A percentile compares a stretch with the other conserved stretches of the same genome.
phyloP scores from a whole-genome alignment of 2,329 filamentous ascomycete species.

The Tolypocladium endophyticum region DNA sequence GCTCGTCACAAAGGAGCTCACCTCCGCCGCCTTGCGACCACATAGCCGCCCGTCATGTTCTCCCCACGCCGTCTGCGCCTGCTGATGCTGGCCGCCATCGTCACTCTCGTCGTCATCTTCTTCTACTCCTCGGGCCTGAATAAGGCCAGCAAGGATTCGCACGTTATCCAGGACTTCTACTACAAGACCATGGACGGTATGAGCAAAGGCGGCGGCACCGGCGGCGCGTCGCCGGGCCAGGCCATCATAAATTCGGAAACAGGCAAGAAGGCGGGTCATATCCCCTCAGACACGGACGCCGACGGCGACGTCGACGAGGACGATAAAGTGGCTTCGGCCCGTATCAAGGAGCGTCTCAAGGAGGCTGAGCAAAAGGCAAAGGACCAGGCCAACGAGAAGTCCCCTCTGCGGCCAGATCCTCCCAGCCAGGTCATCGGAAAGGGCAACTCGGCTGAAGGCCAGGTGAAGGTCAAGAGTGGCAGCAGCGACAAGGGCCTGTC shows the following conservation, averaged over 20 bases:
- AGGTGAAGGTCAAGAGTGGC: constrained; percentile 23
- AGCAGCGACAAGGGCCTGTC: constrained; percentile 10
- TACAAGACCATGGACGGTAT: constrained; percentile 48
- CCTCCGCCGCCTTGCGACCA: neutral
- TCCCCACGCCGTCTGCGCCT: constrained; percentile 60
- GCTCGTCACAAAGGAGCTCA: neutral
- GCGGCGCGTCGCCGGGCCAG: constrained; percentile 16
- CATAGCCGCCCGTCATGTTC: constrained; percentile 40
- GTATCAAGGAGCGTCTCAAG: constrained; percentile 52
- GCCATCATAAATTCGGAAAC: constrained; percentile 29
- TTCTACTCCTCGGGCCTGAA: constrained; percentile 60
- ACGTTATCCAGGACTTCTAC: constrained; percentile 45
- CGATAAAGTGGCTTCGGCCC: constrained; percentile 36
- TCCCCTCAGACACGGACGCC: constrained; percentile 36
- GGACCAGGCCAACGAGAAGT: constrained; percentile 57
- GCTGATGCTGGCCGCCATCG: constrained; percentile 52
- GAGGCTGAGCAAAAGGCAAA: constrained; percentile 61
- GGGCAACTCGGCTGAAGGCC: constrained; percentile 44
- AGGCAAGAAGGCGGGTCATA: constrained; percentile 25
- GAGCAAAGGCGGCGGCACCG: constrained; percentile 19
- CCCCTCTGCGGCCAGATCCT: constrained; percentile 47
- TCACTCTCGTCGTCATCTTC: constrained; percentile 55
- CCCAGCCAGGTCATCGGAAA: constrained; percentile 49
- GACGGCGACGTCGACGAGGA: constrained; percentile 48
- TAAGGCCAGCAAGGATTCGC: constrained; percentile 29